Base-by-base conservation (phyloP, 768 basidiomycete genomes). In the Obba rivulosa region DNA sequence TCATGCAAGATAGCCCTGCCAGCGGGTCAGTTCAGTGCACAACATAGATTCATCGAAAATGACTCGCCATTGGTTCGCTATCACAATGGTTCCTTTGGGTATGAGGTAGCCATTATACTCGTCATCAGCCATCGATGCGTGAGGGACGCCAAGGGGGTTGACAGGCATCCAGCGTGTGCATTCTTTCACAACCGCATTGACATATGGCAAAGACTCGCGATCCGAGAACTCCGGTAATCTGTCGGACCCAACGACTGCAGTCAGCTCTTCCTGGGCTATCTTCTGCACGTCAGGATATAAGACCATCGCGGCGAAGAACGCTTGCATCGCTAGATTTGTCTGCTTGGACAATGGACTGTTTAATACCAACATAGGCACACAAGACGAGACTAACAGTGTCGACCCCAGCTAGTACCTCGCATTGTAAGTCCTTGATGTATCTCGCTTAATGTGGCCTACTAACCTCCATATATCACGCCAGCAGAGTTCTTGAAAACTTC, bases 191-290 rank as follows among this genome's bases (percentile, higher is more conserved):
- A 65, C 43, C 14, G 55, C 55, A 7, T 43, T 28, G 34, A 76
- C 69, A 56, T 75, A 85, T 4, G 79, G 78, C 41, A 85, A 59
- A 2, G 59, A 66, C 2, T 60, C 45, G 4, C 78, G 69, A 56
- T 85, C 83, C 20, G 61, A 66, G 46, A 79, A 73, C 1, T 64
- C 68, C 1, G 85, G 85, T 11, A 85, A 66, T 8, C 82, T 68
- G 37, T 74, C 70, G 36, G 56, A 51, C n/a, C 78, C 78, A 16
- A 78, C 63, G 14, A 82, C 73, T 0, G 55, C 49, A 53, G 85
- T 84, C 16, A 87, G 69, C 47, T 86, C 82, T 16, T 69, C 66
- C 56, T 84, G 82, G 0, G 80, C 83, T 36, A 72, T 76, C 35
- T 54, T 68, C 41, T 52, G 53, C 2, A 52, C 56, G 17, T 54